Base-by-base conservation (phyloP, 2,329 filamentous ascomycete species). In the Penicillium brevicompactum region DNA sequence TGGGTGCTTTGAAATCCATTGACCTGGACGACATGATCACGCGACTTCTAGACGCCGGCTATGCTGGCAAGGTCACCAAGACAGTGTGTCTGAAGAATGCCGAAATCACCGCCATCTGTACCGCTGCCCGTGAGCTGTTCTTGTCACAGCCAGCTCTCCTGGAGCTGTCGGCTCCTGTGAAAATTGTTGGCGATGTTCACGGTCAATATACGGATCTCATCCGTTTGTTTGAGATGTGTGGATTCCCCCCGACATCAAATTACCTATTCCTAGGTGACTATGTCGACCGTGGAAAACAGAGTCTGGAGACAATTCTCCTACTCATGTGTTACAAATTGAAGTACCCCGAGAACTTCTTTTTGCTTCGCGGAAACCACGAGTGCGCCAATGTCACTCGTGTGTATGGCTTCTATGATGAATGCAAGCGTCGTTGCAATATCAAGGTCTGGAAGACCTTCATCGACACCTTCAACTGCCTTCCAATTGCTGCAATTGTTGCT, bases 361-460 rank as follows among this genome's bases (percentile, higher is more conserved):
- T 97, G 46, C 81, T 97, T 21, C 87, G 93, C 55, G 93, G 93
- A 52, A 97, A 97, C 70, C 93, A 97, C 75, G 93, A 97, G 74
- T 97, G 93, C 75, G 93, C 93, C 66, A 96, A 96, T 64, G 92
- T 97, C 50, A 97, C 92, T 13, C 85, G 93, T 56, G 91, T 97
- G 34, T 97, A 97, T 74, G 93, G 93, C 2, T 97, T 97, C 76
- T 97, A 97, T 78, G 93, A 97, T 69, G 93, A 97, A 73, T 97
- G 93, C 83, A 97, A 97, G 79, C 85, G 93, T 62, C 85, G 93
- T 58, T 96, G 90, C 80, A 97, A 96, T 71, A 91, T 97, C 73
- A 97, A 97, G 79, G 87, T 96, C 52, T 97, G 93, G 93, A 97
- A 97, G 80, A 95, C 91, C 0, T 97, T 97, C 70, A 88, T 96